Conservation (phyloP, 1,284 basidiomycete genomes). For the Microbotryum intermedium region DNA sequence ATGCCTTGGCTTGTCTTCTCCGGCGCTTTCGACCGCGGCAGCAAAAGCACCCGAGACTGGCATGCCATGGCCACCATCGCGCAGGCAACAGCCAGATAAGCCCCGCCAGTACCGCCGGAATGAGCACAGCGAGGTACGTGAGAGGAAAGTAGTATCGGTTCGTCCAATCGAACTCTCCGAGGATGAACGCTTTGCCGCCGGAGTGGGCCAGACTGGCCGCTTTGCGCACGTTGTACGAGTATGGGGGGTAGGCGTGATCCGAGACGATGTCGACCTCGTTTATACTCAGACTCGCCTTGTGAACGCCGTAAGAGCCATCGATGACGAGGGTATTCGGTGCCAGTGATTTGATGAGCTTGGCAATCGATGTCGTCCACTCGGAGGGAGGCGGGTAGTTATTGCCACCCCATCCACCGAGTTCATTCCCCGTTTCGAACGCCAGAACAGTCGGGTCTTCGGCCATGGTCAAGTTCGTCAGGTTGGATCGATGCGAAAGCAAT, state of each 20-base stretch:
- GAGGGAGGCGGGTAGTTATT: slow-evolving; percentile 32
- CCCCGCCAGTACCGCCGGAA: slow-evolving; percentile 21
- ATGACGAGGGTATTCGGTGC: slow-evolving; percentile 39
- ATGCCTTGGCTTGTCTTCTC: not conserved
- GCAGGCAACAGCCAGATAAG: slow-evolving; percentile 14
- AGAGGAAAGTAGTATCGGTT: slow-evolving; percentile 20
- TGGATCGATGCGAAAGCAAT: slow-evolving; percentile 23
- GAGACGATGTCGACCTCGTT: slow-evolving; percentile 28
- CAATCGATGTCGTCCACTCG: slow-evolving; percentile 39
- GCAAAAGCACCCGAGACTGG: slow-evolving; percentile 20
- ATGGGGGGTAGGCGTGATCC: slow-evolving; percentile 33
- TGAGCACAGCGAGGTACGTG: slow-evolving; percentile 20
- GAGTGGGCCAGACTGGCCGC: slow-evolving; percentile 10
- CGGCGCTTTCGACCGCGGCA: not conserved
- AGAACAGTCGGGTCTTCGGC: slow-evolving; percentile 26
- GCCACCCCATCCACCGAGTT: slow-evolving; percentile 35
- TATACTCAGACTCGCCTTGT: slow-evolving; percentile 17
- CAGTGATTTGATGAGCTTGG: slow-evolving; percentile 36
- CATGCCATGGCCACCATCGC: slow-evolving; percentile 22
- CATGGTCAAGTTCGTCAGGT: slow-evolving; percentile 21
- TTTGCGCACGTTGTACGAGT: slow-evolving; percentile 10
- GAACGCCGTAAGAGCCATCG: slow-evolving; percentile 29
- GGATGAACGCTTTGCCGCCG: slow-evolving; percentile 18
- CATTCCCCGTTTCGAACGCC: slow-evolving; percentile 42
- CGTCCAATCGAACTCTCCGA: slow-evolving; percentile 34